These are phyloP conservation scores for Penicillium palitans DNA, from an alignment of 2,329 filamentous ascomycete genomes.

Conservation along the genomic window DNA sequence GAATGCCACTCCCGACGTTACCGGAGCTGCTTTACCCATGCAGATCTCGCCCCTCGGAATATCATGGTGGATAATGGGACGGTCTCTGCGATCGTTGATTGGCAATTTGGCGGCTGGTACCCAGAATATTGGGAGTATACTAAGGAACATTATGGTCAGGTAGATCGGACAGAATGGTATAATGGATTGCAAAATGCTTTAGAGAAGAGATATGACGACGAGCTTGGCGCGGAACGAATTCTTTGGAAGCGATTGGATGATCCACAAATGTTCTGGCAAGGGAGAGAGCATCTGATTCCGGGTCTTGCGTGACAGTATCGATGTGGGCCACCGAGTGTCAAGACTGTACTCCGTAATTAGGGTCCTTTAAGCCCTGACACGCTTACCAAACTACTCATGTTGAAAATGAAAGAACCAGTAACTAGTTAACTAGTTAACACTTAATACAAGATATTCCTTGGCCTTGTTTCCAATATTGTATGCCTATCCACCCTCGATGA, in stretches of 20 bases:
- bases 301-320: background rate
- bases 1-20: background rate
- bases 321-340: no score
- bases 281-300: background rate
- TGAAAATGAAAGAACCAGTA: no score
- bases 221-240: background rate
- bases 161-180: constrained; percentile 1
- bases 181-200: background rate
- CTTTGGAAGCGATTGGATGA: background rate
- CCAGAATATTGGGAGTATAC: constrained; percentile 8
- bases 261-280: background rate
- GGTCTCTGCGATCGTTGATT: constrained; percentile 1
- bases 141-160: background rate
- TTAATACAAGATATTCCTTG: no score
- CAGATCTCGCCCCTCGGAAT: background rate
- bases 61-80: background rate
- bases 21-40: constrained; percentile 1
- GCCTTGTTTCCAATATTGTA: no score
- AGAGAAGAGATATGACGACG: background rate
- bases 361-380: no score
- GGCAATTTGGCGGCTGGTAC: constrained; percentile 2
- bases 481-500: no score
- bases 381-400: no score
- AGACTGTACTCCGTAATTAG: no score
- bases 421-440: no score